Evolutionary conservation across 768 basidiomycete genomes (phyloP).

Genomic region (Lentinus tigrinus): DNA sequence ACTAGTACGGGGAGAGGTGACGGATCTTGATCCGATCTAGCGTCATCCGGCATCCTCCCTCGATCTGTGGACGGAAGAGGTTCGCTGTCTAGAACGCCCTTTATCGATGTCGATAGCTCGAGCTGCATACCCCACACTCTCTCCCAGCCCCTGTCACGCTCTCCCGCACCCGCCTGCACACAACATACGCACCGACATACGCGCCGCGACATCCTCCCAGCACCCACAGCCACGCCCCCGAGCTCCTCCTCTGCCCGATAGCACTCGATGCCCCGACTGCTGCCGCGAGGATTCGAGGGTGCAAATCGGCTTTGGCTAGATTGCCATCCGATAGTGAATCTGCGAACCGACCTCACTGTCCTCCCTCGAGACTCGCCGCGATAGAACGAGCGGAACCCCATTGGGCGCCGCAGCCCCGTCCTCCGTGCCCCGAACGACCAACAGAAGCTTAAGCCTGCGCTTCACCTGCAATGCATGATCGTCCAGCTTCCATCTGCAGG

Average conservation of each 20-base stretch:
- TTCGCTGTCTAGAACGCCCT: slow-evolving; percentile 11
- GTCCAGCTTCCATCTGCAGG: neutral
- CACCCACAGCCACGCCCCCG: neutral
- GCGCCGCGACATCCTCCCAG: neutral
- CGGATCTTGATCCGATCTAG: slow-evolving; percentile 75
- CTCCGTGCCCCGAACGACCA: neutral
- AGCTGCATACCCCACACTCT: neutral
- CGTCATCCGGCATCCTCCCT: slow-evolving; percentile 26
- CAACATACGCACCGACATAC: neutral
- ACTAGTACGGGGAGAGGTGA: slow-evolving; percentile 51
- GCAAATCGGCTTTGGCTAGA: slow-evolving; percentile 18
- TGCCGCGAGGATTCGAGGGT: slow-evolving; percentile 16
- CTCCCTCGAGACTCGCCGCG: neutral
- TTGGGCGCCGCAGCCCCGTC: slow-evolving; percentile 4
- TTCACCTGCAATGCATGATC: neutral
- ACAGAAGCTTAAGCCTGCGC: neutral
- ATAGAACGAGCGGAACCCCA: slow-evolving; percentile 7
- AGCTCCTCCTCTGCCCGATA: neutral
- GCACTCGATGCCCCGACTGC: neutral
- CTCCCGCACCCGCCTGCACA: neutral
- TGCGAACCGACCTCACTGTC: neutral
- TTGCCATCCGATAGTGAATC: slow-evolving; percentile 20
- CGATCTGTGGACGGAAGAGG: slow-evolving; percentile 11
- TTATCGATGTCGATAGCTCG: slow-evolving; percentile 21
- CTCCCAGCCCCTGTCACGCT: neutral